A percentile compares a stretch with the other conserved stretches of the same genome.
Conservation (phyloP, 805 yeast genomes). For the Candida silvicultrix region DNA sequence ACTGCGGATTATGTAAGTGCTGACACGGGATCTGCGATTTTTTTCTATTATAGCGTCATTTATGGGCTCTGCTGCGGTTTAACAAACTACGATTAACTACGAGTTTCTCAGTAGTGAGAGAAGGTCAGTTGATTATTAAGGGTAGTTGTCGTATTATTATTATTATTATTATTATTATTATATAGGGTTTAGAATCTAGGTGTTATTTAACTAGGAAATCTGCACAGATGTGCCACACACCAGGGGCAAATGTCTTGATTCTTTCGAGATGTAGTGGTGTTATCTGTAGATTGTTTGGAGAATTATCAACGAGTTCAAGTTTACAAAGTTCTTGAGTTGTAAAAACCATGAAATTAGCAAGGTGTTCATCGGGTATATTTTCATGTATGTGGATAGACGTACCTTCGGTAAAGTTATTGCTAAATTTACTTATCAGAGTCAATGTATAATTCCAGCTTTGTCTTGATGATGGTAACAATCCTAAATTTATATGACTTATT, state of each 20-base stretch:
- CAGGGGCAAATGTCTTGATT: slow-evolving; percentile 86
- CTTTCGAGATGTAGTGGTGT: slow-evolving; percentile 41
- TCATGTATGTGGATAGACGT: slow-evolving; percentile 65
- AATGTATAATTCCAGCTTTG: slow-evolving; percentile 52
- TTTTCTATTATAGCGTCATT: neutral
- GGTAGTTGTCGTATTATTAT: too few relatives aligned
- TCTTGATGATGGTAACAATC: slow-evolving; percentile 67
- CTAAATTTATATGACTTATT: slow-evolving; percentile 64
- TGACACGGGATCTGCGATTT: too few relatives aligned
- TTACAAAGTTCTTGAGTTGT: slow-evolving; percentile 2
- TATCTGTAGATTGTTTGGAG: neutral
- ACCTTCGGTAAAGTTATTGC: neutral
- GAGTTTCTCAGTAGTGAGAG: too few relatives aligned
- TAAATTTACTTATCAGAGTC: slow-evolving; percentile 11
- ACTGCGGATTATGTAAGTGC: neutral
- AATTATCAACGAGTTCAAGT: slow-evolving; percentile 1
- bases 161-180: too few relatives aligned
- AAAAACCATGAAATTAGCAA: slow-evolving; percentile 21
- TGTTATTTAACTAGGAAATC: slow-evolving; percentile 22
- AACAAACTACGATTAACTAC: too few relatives aligned
- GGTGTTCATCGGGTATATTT: slow-evolving; percentile 45
- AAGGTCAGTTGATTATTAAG: too few relatives aligned
- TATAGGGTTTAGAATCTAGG: too few relatives aligned
- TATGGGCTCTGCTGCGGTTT: neutral
- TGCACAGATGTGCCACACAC: slow-evolving; percentile 70